A percentile compares a stretch with the other conserved stretches of the same genome.
Conservation (phyloP, 257 asterid species). For the Plectranthus barbatus region DNA sequence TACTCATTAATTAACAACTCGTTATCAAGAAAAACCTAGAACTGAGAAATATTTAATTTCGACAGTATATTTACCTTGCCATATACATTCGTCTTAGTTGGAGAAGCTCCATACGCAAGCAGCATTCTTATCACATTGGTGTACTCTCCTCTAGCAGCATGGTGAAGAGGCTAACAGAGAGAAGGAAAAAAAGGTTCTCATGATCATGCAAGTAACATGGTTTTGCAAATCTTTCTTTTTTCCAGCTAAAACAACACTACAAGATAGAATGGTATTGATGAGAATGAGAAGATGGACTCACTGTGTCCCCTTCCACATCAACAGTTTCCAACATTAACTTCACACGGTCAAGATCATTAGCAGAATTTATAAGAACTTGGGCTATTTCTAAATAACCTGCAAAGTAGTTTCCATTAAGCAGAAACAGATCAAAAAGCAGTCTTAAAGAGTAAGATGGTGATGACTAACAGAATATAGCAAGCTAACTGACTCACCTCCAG, state of each 20-base stretch:
- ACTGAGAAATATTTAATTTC: not conserved
- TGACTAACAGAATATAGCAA: not conserved
- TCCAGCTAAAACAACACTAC: not conserved
- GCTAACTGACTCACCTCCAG: slow-evolving; percentile 54
- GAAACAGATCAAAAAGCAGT: not conserved
- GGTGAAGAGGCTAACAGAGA: slow-evolving; percentile 77
- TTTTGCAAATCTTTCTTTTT: not conserved
- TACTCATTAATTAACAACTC: not conserved
- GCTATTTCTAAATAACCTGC: slow-evolving; percentile 69
- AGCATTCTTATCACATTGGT: slow-evolving; percentile 44
- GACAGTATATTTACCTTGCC: slow-evolving; percentile 42
- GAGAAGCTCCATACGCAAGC: slow-evolving; percentile 65
- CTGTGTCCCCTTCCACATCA: slow-evolving; percentile 89
- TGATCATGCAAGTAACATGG: not conserved
- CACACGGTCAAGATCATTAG: slow-evolving; percentile 41
- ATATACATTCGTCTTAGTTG: slow-evolving; percentile 36
- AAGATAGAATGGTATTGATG: not conserved
- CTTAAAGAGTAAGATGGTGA: not conserved
- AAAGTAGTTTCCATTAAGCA: slow-evolving; percentile 7
- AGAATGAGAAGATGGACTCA: slow-evolving; percentile 25
- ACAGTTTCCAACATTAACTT: slow-evolving; percentile 67
- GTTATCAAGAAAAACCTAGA: not conserved
- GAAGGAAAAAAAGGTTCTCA: not conserved
- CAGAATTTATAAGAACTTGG: slow-evolving; percentile 42
- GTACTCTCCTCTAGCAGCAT: slow-evolving; percentile 92